These are phyloP conservation scores for Elongisporangium prolatum DNA, from an alignment of 352 stramenopile genomes.

Conservation along the genomic window DNA sequence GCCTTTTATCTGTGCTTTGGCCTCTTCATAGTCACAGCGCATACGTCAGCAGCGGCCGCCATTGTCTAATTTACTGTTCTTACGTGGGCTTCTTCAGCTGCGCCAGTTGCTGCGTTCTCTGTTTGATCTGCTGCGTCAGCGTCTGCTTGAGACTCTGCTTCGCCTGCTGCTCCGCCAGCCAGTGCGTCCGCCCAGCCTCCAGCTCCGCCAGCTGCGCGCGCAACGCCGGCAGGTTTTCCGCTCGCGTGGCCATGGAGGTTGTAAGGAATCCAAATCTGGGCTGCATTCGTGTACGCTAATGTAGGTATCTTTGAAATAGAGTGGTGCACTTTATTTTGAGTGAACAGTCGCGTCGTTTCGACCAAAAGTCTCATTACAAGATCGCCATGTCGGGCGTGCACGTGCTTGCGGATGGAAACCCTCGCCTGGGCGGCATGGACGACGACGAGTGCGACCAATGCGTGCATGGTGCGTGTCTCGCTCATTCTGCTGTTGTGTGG, in stretches of 20 bases:
- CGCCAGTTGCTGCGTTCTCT: not conserved
- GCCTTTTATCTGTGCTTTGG: not conserved
- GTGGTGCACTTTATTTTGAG: not conserved
- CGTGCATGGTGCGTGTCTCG: conserved; percentile 44
- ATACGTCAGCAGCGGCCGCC: not conserved
- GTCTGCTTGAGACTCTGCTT: conserved; percentile 14
- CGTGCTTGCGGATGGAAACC: conserved; percentile 66
- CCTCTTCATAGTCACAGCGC: not conserved
- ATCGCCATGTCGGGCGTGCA: conserved; percentile 64
- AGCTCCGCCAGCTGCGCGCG: not conserved
- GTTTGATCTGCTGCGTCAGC: conserved; percentile 6
- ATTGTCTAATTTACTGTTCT: not conserved
- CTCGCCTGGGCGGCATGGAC: conserved; percentile 72
- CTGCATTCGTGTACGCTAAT: not conserved
- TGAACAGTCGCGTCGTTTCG: not conserved
- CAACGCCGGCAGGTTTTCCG: not conserved
- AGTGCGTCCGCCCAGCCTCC: not conserved
- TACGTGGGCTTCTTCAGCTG: not conserved
- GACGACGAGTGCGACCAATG: conserved; percentile 76
- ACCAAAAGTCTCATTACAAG: not conserved
- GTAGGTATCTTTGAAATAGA: not conserved
- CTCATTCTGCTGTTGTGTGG: not conserved
- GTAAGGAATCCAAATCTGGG: not conserved
- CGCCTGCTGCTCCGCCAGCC: not conserved
- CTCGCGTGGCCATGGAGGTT: not conserved